Percentiles rank a stretch among this genome's conserved stretches.
Conservation (phyloP, 768 basidiomycete species). For the Tylopilus cervinicoccineus region DNA sequence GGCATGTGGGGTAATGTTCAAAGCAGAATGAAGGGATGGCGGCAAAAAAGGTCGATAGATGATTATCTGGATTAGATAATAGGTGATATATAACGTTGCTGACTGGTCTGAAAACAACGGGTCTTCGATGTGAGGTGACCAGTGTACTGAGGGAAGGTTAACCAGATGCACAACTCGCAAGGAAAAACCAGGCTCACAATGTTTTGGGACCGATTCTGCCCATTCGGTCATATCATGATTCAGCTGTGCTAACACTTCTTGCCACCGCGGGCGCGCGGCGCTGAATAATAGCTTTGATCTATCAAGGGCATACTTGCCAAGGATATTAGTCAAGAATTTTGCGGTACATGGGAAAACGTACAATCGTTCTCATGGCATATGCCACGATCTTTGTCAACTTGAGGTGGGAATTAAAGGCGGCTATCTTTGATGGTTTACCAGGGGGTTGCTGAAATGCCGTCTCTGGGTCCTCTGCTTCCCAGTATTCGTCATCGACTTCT, state of each 20-base stretch:
- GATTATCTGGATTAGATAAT: slow-evolving; percentile 60
- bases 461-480: slow-evolving; percentile 51
- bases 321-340: background rate
- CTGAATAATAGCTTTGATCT: slow-evolving; percentile 54
- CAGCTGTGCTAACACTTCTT: slow-evolving; percentile 60
- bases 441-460: slow-evolving; percentile 65
- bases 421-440: slow-evolving; percentile 50
- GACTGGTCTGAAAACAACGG: slow-evolving; percentile 51
- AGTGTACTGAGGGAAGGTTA: slow-evolving; percentile 40
- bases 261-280: slow-evolving; percentile 49
- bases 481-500: slow-evolving; percentile 81
- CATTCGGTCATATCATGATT: slow-evolving; percentile 70
- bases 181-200: slow-evolving; percentile 43
- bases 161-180: background rate
- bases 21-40: slow-evolving; percentile 28
- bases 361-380: slow-evolving; percentile 66
- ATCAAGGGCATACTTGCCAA: slow-evolving; percentile 61
- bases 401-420: slow-evolving; percentile 62
- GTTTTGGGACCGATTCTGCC: slow-evolving; percentile 63
- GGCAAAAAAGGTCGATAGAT: slow-evolving; percentile 70
- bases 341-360: slow-evolving; percentile 32
- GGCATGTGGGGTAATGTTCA: slow-evolving; percentile 22
- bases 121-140: slow-evolving; percentile 53
- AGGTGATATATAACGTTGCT: slow-evolving; percentile 52
- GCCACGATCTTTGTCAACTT: slow-evolving; percentile 67